A percentile compares a stretch with the other conserved stretches of the same genome.
phyloP scores from a whole-genome alignment of 345 rosid species.

The Salix koriyanagi region DNA sequence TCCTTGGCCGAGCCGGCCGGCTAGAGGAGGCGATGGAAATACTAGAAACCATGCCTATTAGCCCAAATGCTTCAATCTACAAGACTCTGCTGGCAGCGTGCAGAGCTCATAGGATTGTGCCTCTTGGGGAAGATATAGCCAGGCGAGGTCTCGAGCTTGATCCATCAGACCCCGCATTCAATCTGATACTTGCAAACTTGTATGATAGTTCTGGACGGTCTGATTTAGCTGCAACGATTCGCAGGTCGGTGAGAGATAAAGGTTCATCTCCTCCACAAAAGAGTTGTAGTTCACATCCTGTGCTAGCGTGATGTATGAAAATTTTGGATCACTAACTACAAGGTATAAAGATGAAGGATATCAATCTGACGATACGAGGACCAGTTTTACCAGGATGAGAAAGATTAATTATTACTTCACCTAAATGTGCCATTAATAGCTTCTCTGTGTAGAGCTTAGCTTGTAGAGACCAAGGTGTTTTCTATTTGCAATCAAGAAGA shows the following conservation, averaged over 20 bases:
- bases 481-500: too few relatives aligned
- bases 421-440: conserved; percentile 19
- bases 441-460: not conserved
- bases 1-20: conserved; percentile 55
- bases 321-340: conserved; percentile 18
- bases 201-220: conserved; percentile 41
- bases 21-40: conserved; percentile 51
- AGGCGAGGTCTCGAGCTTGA: conserved; percentile 49
- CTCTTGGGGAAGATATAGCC: conserved; percentile 66
- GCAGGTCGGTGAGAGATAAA: conserved; percentile 29
- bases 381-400: conserved; percentile 29
- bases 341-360: conserved; percentile 18
- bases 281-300: conserved; percentile 20
- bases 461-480: conserved; percentile 9
- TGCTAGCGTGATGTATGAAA: conserved; percentile 20
- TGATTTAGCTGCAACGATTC: conserved; percentile 43
- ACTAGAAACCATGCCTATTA: conserved; percentile 45
- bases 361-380: conserved; percentile 11
- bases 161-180: conserved; percentile 50
- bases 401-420: conserved; percentile 26
- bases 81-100: conserved; percentile 54
- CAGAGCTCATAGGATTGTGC: conserved; percentile 38
- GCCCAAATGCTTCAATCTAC: conserved; percentile 45
- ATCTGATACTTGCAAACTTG: conserved; percentile 43
- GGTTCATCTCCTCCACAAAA: conserved; percentile 26